Conservation (phyloP, 129 eudicot species). For the Pittosporum tobira region DNA sequence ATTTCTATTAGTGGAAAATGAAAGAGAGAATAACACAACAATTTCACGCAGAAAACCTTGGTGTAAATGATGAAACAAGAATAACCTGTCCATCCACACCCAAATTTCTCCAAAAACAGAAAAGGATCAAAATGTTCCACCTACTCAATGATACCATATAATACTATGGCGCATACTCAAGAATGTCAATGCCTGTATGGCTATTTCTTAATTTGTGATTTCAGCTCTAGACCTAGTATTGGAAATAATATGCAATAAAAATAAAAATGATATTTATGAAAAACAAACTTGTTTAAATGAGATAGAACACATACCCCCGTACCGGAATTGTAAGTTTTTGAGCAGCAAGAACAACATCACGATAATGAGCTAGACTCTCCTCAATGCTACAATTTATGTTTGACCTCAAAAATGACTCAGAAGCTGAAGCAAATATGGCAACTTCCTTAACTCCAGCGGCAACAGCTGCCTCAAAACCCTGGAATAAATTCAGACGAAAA, state of each 20-base stretch:
- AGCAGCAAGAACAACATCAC: conserved; percentile 73
- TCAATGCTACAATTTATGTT: conserved; percentile 79
- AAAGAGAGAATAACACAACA: no score
- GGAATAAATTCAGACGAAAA: neutral
- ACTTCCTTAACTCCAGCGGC: conserved; percentile 93
- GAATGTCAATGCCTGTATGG: neutral
- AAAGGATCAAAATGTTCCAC: neutral
- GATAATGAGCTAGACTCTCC: conserved; percentile 76
- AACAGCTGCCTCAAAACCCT: conserved; percentile 96
- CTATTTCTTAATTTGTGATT: neutral
- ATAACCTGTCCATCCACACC: neutral
- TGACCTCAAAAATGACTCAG: conserved; percentile 84
- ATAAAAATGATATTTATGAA: neutral
- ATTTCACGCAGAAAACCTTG: no score
- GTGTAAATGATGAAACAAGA: neutral
- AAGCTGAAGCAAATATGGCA: conserved; percentile 92
- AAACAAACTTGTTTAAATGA: neutral
- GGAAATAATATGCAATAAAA: neutral
- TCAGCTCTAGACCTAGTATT: neutral
- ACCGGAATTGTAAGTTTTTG: conserved; percentile 51
- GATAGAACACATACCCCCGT: conserved; percentile 60
- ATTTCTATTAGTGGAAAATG: no score
- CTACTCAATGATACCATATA: neutral
- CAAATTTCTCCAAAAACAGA: neutral
- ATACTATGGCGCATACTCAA: neutral